Conservation (phyloP, 345 rosid species). For the Carallia pectinifolia region DNA sequence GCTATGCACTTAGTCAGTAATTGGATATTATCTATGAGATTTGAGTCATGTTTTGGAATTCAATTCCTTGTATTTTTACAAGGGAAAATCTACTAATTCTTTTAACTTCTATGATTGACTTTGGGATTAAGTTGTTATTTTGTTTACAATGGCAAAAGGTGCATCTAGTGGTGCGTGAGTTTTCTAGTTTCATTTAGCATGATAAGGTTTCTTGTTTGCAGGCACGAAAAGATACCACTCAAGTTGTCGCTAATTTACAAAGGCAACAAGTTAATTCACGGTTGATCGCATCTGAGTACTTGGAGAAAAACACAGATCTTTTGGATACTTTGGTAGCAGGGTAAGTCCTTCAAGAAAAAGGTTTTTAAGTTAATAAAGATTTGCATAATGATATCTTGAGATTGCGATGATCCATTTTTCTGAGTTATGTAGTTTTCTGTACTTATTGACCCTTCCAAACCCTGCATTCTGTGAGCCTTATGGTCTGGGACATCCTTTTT, state of each 20-base stretch:
- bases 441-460: neutral
- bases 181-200: constrained; percentile 10
- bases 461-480: too few relatives aligned
- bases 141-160: neutral
- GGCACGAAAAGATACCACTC: constrained; percentile 97
- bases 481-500: neutral
- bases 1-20: neutral
- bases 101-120: neutral
- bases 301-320: constrained; percentile 82
- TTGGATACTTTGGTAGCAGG: constrained; percentile 74
- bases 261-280: constrained; percentile 89
- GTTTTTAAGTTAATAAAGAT: neutral
- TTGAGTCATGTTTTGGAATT: neutral
- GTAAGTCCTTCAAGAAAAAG: constrained; percentile 36
- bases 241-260: constrained; percentile 95
- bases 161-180: neutral
- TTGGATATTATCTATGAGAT: neutral
- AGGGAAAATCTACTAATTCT: neutral
- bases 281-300: constrained; percentile 89
- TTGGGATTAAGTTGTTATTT: neutral
- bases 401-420: too few relatives aligned
- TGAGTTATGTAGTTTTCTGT: neutral
- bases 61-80: neutral
- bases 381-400: neutral
- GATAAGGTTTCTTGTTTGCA: constrained; percentile 32